Base-by-base conservation (phyloP, 352 stramenopile genomes). In the Phytophthora pseudosyringae region DNA sequence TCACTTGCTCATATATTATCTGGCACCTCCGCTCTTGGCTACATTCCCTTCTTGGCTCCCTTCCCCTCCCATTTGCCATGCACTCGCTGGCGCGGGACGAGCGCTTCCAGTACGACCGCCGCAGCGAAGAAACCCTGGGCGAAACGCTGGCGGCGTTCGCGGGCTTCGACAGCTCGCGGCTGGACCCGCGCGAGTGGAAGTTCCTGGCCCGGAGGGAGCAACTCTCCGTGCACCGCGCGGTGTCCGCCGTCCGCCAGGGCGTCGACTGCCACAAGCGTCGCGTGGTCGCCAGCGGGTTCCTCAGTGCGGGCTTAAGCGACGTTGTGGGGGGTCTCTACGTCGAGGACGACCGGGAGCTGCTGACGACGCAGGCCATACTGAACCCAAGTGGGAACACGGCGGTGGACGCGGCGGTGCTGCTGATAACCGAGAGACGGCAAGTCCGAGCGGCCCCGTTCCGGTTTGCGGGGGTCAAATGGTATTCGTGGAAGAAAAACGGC, bases 391-490 rank as follows among this genome's bases (percentile, higher is more conserved):
- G 64, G 5, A 47, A 52, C 44, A 56, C 59, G 3, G 66, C 79
- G 10, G 38, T 78, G 16, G 75, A 79, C 49, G 78, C 74, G 33
- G 67, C 74, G 0, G 71, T 88, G 28, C 63, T 88, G 4, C 50
- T 78, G 18, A 59, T 75, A 5, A 46, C 67, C 16, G 81, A 90
- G 71, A 49, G 47, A 3, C 35, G 64, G 39, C 45, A 72, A 9
- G 32, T 33, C 5, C 52, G 67, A 9, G 65, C 72, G 2, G 70
- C 76, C 35, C 69, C 76, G 54, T 88, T 90, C 57, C 78, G 75
- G 9, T 88, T 87, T 52, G 78, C 78, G 1, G 81, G 81, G 8
- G 73, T 86, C 55, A 85, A 85, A 62, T 90, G 78, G 78, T 75
- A 67, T 58, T 67, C 69, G 9, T 84, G 75, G 72, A 71, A 66